A percentile compares a stretch with the other conserved stretches of the same genome.
Evolutionary conservation across 2,329 filamentous ascomycete genomes (phyloP).

Genomic region (Rhexocercosporidium sp.): DNA sequence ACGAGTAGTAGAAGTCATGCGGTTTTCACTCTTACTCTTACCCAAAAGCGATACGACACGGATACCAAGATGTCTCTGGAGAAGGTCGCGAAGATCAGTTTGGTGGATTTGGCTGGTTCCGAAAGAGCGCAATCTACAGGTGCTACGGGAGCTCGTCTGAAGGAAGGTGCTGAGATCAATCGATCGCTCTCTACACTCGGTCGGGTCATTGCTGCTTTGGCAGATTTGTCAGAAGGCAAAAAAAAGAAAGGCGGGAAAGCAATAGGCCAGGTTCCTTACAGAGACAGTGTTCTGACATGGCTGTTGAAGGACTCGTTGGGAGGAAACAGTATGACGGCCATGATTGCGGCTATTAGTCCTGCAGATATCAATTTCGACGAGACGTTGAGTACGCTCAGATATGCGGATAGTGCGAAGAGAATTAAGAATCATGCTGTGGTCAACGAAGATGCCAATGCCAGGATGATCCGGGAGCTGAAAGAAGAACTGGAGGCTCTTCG

Average conservation of each 20-base stretch:
- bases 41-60: conserved; percentile 87
- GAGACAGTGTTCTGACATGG: conserved; percentile 97
- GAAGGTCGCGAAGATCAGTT: conserved; percentile 96
- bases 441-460: conserved; percentile 97
- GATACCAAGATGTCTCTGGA: conserved; percentile 98
- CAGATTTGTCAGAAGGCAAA: conserved; percentile 85
- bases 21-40: conserved; percentile 94
- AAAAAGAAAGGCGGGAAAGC: conserved; percentile 77
- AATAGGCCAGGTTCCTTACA: conserved; percentile 83
- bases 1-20: conserved; percentile 98
- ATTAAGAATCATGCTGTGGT: conserved; percentile 99
- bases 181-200: conserved; percentile 93
- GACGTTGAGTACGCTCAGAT: conserved; percentile 91
- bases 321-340: conserved; percentile 98
- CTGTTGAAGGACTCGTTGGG: conserved; percentile 94
- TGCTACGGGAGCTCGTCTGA: conserved; percentile 90
- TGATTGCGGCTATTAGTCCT: conserved; percentile 98
- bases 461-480: conserved; percentile 98
- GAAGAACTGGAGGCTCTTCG: conserved; percentile 88
- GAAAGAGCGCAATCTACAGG: conserved; percentile 97
- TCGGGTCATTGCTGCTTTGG: conserved; percentile 94
- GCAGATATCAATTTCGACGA: conserved; percentile 99
- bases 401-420: conserved; percentile 95
- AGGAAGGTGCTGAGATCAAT: conserved; percentile 99
- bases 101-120: conserved; percentile 97